Percentiles rank a stretch among this genome's conserved stretches.
These are phyloP conservation scores for Phoma sp. DNA, from an alignment of 2,329 filamentous ascomycete genomes.

Conservation along the genomic window DNA sequence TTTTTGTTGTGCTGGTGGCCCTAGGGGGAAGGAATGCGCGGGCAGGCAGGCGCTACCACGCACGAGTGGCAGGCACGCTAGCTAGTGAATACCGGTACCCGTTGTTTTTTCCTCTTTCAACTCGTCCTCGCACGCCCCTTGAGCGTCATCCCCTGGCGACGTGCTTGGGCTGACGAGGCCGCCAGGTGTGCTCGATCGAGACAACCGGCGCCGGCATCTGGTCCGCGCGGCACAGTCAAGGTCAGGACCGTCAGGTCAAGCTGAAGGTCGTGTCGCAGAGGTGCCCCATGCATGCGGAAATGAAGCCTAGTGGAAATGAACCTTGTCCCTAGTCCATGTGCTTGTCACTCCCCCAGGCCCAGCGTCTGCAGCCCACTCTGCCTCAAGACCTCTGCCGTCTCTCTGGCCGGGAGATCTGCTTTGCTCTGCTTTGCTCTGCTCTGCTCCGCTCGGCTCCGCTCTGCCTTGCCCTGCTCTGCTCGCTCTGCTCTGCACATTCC, in stretches of 20 bases:
- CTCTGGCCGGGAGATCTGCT: slow-evolving; percentile 28
- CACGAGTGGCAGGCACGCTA: background rate
- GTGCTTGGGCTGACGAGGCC: slow-evolving; percentile 22
- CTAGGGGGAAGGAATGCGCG: slow-evolving; percentile 14
- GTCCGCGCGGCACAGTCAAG: slow-evolving; percentile 16
- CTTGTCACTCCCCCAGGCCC: slow-evolving; percentile 27
- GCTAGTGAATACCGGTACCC: slow-evolving; percentile 8
- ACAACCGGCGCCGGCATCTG: slow-evolving; percentile 16
- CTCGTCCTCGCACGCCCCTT: background rate
- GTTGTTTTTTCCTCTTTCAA: slow-evolving; percentile 14
- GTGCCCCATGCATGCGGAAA: slow-evolving; percentile 34
- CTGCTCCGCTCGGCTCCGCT: too few species aligned
- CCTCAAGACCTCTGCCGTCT: slow-evolving; percentile 23
- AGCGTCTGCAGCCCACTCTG: slow-evolving; percentile 23
- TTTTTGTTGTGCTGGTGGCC: slow-evolving; percentile 3
- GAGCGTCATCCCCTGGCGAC: slow-evolving; percentile 22
- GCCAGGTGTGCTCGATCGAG: slow-evolving; percentile 13
- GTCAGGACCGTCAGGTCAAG: background rate
- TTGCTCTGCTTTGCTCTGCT: background rate
- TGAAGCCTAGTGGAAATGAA: slow-evolving; percentile 32
- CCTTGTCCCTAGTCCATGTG: slow-evolving; percentile 25
- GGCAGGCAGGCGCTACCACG: slow-evolving; percentile 15
- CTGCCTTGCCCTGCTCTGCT: slow-evolving; percentile 11
- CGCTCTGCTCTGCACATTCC: slow-evolving; percentile 21
- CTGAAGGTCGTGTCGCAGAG: slow-evolving; percentile 18